phyloP scores from a whole-genome alignment of 2,329 filamentous ascomycete species.

The Westerdykella ornata region DNA sequence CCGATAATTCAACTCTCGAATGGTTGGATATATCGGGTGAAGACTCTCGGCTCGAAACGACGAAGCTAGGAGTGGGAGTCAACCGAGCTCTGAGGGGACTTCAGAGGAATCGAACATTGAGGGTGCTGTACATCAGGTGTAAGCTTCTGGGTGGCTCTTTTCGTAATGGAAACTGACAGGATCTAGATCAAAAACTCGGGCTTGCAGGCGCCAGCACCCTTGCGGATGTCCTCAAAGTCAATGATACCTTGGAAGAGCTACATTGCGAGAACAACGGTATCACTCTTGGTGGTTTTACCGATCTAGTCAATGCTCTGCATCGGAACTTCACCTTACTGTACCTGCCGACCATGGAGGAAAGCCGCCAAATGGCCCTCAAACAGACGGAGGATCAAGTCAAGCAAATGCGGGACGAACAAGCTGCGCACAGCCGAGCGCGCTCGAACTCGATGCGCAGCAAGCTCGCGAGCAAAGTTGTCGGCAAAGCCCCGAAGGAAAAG shows the following conservation, averaged over 20 bases:
- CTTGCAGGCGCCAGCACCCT: constrained; percentile 63
- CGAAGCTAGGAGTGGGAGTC: constrained; percentile 61
- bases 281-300: constrained; percentile 62
- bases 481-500: constrained; percentile 22
- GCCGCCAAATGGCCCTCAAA: constrained; percentile 56
- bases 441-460: constrained; percentile 30
- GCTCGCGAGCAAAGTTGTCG: constrained; percentile 26
- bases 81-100: constrained; percentile 60
- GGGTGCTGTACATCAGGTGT: constrained; percentile 56
- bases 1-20: constrained; percentile 59
- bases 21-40: constrained; percentile 66
- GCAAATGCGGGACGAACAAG: constrained; percentile 42
- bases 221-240: constrained; percentile 60
- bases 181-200: constrained; percentile 56
- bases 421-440: constrained; percentile 21
- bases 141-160: constrained; percentile 4
- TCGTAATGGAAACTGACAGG: constrained; percentile 2
- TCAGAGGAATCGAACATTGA: constrained; percentile 56
- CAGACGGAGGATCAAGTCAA: constrained; percentile 52
- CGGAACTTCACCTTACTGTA: constrained; percentile 57
- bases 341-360: constrained; percentile 57
- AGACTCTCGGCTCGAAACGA: constrained; percentile 63
- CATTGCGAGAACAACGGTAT: constrained; percentile 68
- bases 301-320: constrained; percentile 61
- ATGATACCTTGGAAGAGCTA: constrained; percentile 56